Conservation (phyloP, 805 yeast genomes). For the Komagataella populi region DNA sequence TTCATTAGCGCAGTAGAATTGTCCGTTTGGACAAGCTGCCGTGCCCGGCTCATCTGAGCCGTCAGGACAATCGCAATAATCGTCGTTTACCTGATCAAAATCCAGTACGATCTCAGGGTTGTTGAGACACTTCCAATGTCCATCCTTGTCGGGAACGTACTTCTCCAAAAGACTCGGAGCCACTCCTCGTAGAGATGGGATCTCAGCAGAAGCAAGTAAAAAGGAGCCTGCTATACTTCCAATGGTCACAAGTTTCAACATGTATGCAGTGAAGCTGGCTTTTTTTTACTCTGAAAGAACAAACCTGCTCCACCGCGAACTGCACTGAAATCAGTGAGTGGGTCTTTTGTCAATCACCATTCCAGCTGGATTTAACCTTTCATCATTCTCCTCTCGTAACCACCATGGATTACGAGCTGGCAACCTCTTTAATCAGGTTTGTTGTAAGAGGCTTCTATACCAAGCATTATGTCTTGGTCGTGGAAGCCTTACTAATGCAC, state of each 20-base stretch:
- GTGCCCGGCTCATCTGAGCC: slow-evolving; percentile 98
- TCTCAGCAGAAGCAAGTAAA: background rate
- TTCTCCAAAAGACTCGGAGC: slow-evolving; percentile 7
- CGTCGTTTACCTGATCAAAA: slow-evolving; percentile 63
- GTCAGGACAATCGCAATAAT: slow-evolving; percentile 93
- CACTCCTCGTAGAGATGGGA: background rate
- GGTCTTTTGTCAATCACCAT: background rate
- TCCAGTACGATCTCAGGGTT: slow-evolving; percentile 54
- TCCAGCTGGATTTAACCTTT: background rate
- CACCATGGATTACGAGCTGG: slow-evolving; percentile 3
- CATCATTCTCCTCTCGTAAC: background rate
- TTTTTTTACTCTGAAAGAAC: background rate
- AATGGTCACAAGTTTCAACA: background rate
- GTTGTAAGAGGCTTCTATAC: slow-evolving; percentile 84
- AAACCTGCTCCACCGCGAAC: background rate
- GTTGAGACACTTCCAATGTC: slow-evolving; percentile 56
- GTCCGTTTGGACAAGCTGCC: slow-evolving; percentile 47
- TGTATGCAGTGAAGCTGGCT: background rate
- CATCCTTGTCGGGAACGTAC: slow-evolving; percentile 37
- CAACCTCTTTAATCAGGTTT: slow-evolving; percentile 43
- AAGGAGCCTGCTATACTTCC: background rate
- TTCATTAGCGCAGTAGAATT: slow-evolving; percentile 65
- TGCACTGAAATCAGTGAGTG: background rate
- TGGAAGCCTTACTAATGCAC: slow-evolving; percentile 82
- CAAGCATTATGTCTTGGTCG: slow-evolving; percentile 64